Evolutionary conservation across 2,329 filamentous ascomycete species (phyloP).

Genomic region (Monosporascus ibericus): DNA sequence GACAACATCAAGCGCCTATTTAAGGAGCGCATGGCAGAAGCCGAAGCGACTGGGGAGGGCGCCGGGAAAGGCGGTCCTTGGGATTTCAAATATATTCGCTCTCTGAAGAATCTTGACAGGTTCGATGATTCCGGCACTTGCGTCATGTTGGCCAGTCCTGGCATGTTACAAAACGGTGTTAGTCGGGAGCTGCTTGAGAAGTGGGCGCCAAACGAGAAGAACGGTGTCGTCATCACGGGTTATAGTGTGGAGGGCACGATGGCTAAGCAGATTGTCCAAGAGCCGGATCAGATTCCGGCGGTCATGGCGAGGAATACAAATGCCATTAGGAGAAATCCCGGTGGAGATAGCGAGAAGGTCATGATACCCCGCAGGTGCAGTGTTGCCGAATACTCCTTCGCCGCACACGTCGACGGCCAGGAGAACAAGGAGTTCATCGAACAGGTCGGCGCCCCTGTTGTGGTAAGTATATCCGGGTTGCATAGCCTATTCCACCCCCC

Average conservation of each 20-base stretch:
- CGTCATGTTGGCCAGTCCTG: constrained; percentile 94
- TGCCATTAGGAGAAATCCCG: constrained; percentile 55
- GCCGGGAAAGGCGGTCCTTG: constrained; percentile 79
- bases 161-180: constrained; percentile 97
- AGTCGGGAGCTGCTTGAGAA: constrained; percentile 87
- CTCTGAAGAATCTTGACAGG: constrained; percentile 84
- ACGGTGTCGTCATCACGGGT: constrained; percentile 97
- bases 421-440: constrained; percentile 98
- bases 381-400: constrained; percentile 91
- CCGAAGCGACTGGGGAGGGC: constrained; percentile 71
- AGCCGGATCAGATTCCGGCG: constrained; percentile 89
- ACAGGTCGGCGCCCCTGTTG: constrained; percentile 83
- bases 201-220: constrained; percentile 94
- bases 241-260: constrained; percentile 98
- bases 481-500: not conserved
- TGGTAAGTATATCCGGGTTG: constrained; percentile 54
- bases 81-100: constrained; percentile 94
- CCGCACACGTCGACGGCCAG: constrained; percentile 90
- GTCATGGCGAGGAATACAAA: constrained; percentile 75
- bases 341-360: constrained; percentile 72
- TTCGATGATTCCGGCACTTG: constrained; percentile 95
- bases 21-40: constrained; percentile 83
- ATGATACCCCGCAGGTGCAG: constrained; percentile 91
- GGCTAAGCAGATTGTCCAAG: constrained; percentile 91
- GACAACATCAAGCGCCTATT: constrained; percentile 98